Base-by-base conservation (phyloP, 2,329 filamentous ascomycete genomes). In the Ophiostoma triangulosporum region DNA sequence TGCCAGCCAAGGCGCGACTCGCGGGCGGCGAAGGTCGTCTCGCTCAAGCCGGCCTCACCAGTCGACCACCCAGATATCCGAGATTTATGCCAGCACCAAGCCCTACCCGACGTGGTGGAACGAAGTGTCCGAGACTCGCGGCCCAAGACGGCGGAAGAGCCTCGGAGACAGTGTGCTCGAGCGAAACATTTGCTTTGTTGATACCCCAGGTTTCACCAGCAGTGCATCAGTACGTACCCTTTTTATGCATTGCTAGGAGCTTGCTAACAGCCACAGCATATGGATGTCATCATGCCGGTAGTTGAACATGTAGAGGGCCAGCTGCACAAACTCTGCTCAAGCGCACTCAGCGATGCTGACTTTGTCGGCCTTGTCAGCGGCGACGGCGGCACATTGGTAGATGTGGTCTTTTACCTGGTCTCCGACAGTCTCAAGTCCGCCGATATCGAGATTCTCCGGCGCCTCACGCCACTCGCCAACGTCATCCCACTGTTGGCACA, bases 101-200 rank as follows among this genome's bases (percentile, higher is more conserved):
- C 81, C 91, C 35, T 94, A 91, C 66, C 90, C 91, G 0, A 73
- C 82, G 54, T 97, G 93, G 93, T 94, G 87, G 84, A 83, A 83
- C 14, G 85, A 93, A 62, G 67, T 88, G 49, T 84, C 90, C 53
- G 80, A 84, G 57, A 80, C 54, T 73, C 73, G 26, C 59, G 32
- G 55, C 69, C 74, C 78, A 57, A 73, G 77, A 48, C 76, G 81
- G 62, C 76, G 84, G 61, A 86, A 83, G 64, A 91, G 86, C 62
- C 70, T 80, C 51, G 81, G 82, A 7, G 89, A 93, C 58, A 77
- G 81, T 22, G 78, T 96, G 36, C 71, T 97, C 46, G 91, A 97
- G 64, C 80, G 91, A 29, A 98, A 98, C 63, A 69, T 98, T 5
- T 95, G 88, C 66, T 96, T 98, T 64, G 82, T 96, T 55, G 91